Evolutionary conservation across 2,329 filamentous ascomycete species (phyloP).

Genomic region (Eutypa lata): DNA sequence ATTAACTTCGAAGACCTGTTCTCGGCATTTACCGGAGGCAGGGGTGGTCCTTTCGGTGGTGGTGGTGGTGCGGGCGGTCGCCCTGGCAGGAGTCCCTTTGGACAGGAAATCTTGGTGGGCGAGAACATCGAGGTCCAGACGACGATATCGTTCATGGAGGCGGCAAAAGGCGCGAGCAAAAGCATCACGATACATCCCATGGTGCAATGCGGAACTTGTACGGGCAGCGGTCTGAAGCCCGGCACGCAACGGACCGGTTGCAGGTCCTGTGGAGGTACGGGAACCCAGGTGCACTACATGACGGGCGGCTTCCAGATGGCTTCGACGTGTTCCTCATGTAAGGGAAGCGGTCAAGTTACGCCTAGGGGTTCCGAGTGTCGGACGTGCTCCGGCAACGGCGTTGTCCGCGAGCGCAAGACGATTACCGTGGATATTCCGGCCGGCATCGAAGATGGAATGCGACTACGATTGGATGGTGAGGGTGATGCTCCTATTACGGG

Average conservation of each 20-base stretch:
- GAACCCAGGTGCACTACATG: slow-evolving; percentile 83
- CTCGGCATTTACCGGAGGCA: slow-evolving; percentile 69
- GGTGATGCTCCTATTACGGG: slow-evolving; percentile 84
- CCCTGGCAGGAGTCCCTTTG: slow-evolving; percentile 65
- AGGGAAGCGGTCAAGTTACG: slow-evolving; percentile 71
- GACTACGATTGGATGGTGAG: slow-evolving; percentile 77
- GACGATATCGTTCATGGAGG: slow-evolving; percentile 92
- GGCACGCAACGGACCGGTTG: slow-evolving; percentile 73
- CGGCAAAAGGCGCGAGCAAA: slow-evolving; percentile 85
- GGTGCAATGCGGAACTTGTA: slow-evolving; percentile 77
- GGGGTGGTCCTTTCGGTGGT: slow-evolving; percentile 54
- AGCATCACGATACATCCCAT: slow-evolving; percentile 84
- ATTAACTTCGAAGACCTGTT: slow-evolving; percentile 98
- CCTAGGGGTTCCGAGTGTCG: slow-evolving; percentile 79
- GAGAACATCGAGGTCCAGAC: slow-evolving; percentile 95
- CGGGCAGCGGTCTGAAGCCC: slow-evolving; percentile 78
- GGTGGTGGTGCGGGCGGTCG: slow-evolving; percentile 47
- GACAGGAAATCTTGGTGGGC: slow-evolving; percentile 79
- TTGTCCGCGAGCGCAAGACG: slow-evolving; percentile 77
- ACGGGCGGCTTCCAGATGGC: slow-evolving; percentile 95
- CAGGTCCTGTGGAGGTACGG: slow-evolving; percentile 79
- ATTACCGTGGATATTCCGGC: slow-evolving; percentile 90
- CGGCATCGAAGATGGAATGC: slow-evolving; percentile 96
- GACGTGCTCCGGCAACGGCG: slow-evolving; percentile 78
- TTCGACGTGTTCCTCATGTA: slow-evolving; percentile 79